Base-by-base conservation (phyloP, 306 rosid species). In the Hippophae tibetana region DNA sequence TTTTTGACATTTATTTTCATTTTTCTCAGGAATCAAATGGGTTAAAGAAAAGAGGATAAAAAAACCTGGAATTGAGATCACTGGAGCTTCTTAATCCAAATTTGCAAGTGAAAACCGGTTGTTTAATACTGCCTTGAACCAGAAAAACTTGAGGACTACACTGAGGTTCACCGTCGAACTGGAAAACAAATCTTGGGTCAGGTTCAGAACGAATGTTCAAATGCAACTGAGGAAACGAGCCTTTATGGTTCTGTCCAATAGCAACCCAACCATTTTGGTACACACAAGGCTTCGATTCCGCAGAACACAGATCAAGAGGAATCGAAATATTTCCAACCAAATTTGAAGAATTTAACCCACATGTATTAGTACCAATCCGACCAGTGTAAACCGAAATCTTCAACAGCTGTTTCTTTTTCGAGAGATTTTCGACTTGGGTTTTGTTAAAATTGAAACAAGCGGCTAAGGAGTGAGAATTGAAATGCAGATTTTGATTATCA, bases 91-190 rank as follows among this genome's bases (percentile, higher is more conserved):
- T 63, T 66, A 78, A 74, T 1, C 77, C 73, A 43, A 78, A 78
- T 25, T 79, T 69, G 75, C 81, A 72, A 58, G 81, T 69, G 62
- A 75, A 69, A 8, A 72, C 81, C 45, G 78, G 81, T 58, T 78
- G 83, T 47, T 57, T 61, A 9, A 72, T 62, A 51, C 23, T 84
- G 13, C 90, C 97, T 57, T 62, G 86, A 1, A 89, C 77, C 74
- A 81, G 97, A 42, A 81, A 89, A 7, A 89, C 89, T 68, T 89
- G 95, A 0, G 95, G 97, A 49, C 97, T 89, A 12, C 95, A 83
- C 69, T 89, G 95, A 9, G 97, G 97, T 52, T 81, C 89, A 2
- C 95, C 85, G 3, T 81, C 95, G 65, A 89, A 89, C 66, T 78
- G 75, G 56, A 89, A 89, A 8, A 85, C 79, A 14, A 89, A 89